Conservation (phyloP, 352 stramenopile genomes). For the Globisporangium uncinulatum region DNA sequence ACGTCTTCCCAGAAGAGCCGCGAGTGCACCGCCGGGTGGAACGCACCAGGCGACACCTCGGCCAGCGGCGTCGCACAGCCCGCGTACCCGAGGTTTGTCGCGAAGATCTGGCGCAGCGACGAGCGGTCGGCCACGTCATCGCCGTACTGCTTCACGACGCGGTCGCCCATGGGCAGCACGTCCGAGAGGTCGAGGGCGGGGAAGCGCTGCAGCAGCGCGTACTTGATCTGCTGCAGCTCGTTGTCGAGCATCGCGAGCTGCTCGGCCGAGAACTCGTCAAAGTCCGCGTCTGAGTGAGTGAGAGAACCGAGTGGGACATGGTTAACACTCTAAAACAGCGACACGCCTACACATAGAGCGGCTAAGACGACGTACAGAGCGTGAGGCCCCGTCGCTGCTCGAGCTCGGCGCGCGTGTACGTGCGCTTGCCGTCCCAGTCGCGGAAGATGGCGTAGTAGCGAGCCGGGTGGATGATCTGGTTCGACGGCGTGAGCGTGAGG, state of each 20-base stretch:
- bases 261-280: conserved; percentile 91
- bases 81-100: conserved; percentile 88
- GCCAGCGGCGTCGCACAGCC: conserved; percentile 86
- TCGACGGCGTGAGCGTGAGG: conserved; percentile 90
- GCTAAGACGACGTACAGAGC: conserved; percentile 53
- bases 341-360: neutral
- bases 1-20: conserved; percentile 92
- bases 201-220: conserved; percentile 86
- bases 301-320: too few relatives aligned
- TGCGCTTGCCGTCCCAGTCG: conserved; percentile 89
- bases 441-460: conserved; percentile 92
- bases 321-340: too few relatives aligned
- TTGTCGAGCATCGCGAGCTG: conserved; percentile 91
- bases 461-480: conserved; percentile 92
- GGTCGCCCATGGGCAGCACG: conserved; percentile 86
- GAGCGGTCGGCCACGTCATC: conserved; percentile 86
- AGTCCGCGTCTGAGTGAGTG: conserved; percentile 70
- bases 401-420: conserved; percentile 82
- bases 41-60: conserved; percentile 66
- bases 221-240: conserved; percentile 91
- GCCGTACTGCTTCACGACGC: conserved; percentile 91
- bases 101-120: conserved; percentile 88
- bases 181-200: conserved; percentile 88
- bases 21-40: conserved; percentile 80
- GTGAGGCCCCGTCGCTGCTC: conserved; percentile 83